Evolutionary conservation across 2,329 filamentous ascomycete species (phyloP).

Genomic region (Madurella fahalii): DNA sequence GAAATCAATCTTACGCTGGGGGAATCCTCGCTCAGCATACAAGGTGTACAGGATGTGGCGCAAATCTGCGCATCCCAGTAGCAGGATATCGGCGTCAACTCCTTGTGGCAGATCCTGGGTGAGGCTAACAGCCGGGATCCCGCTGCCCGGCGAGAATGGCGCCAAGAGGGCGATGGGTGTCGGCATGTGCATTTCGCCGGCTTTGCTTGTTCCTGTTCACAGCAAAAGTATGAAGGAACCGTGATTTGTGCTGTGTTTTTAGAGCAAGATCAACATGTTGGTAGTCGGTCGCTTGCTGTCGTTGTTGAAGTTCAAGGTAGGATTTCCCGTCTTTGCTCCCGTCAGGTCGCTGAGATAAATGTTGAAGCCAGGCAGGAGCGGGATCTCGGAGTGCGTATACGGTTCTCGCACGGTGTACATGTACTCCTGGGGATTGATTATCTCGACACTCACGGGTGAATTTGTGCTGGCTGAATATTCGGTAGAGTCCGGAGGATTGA

Average conservation of each 20-base stretch:
- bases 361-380: too few relatives aligned
- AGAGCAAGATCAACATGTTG: background rate
- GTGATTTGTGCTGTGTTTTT: background rate
- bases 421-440: too few relatives aligned
- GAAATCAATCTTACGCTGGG: slow-evolving; percentile 41
- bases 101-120: slow-evolving; percentile 46
- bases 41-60: slow-evolving; percentile 54
- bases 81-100: slow-evolving; percentile 46
- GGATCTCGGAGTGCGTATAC: too few relatives aligned
- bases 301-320: too few relatives aligned
- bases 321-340: too few relatives aligned
- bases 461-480: too few relatives aligned
- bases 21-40: slow-evolving; percentile 35
- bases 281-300: too few relatives aligned
- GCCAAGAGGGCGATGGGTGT: slow-evolving; percentile 4
- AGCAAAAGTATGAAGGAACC: background rate
- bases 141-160: slow-evolving; percentile 48
- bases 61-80: slow-evolving; percentile 54
- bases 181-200: slow-evolving; percentile 11
- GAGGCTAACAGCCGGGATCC: slow-evolving; percentile 50
- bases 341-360: too few relatives aligned
- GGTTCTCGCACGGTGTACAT: too few relatives aligned
- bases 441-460: too few relatives aligned
- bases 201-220: too few relatives aligned
- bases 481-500: too few relatives aligned